phyloP scores from a whole-genome alignment of 495 filamentous ascomycete genomes.

The Collariella sp. region DNA sequence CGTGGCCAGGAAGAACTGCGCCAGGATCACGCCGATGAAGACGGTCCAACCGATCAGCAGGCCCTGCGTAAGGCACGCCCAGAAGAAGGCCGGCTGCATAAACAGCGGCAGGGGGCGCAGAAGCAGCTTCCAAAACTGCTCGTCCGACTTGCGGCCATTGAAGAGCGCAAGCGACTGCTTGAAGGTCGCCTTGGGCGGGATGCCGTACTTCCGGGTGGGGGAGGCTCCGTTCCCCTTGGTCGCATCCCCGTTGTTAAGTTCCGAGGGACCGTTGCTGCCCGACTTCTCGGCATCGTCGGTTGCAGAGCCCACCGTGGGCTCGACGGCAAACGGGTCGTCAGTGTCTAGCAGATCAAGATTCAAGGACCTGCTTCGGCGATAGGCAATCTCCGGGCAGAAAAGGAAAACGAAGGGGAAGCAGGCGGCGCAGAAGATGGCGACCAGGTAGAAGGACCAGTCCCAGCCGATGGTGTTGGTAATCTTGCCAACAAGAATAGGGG shows the following conservation, averaged over 20 bases:
- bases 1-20: conserved; percentile 68
- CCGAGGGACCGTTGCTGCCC: neutral
- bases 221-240: neutral
- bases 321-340: conserved; percentile 1
- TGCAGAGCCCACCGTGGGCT: neutral
- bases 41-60: conserved; percentile 92
- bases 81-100: conserved; percentile 77
- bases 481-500: conserved; percentile 78
- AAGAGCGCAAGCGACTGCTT: conserved; percentile 56
- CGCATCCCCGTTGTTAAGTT: neutral
- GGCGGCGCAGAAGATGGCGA: conserved; percentile 59
- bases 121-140: conserved; percentile 54
- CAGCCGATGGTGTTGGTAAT: conserved; percentile 69
- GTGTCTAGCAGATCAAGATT: conserved; percentile 48
- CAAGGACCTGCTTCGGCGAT: conserved; percentile 51
- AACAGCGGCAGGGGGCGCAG: conserved; percentile 56
- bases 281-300: conserved; percentile 18
- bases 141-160: conserved; percentile 66
- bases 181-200: conserved; percentile 42
- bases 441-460: conserved; percentile 70
- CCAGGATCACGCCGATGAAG: conserved; percentile 81
- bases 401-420: conserved; percentile 60
- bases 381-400: conserved; percentile 82
- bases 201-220: neutral
- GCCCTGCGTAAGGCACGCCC: conserved; percentile 86